Base-by-base conservation (phyloP, 148 eudicot species). In the Heliamphora exappendiculata region DNA sequence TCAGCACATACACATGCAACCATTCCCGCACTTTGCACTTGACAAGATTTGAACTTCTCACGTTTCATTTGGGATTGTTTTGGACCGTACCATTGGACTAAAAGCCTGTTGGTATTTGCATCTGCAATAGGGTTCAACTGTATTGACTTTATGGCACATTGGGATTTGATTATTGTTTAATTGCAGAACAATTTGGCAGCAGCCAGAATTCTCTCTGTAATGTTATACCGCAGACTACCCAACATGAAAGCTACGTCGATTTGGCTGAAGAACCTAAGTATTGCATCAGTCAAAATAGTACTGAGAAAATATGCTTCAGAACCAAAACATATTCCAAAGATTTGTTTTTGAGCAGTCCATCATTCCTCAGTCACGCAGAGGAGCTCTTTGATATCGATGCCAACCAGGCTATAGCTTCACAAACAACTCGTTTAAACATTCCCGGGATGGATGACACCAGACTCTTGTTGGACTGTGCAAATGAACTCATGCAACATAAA, bases 401-500 rank as follows among this genome's bases (percentile, higher is more conserved):
- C 36, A 70, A 76, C 72, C 67, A 78, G 29, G 63, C 69, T 20
- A 50, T 24, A 63, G 70, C 55, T 36, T 60, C 74, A 45, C 22
- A 63, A 6, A 29, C 70, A 72, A 45, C n/a, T 22, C 60, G 29
- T 58, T 67, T 60, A 13, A 29, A 47, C 71, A 84, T 71, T 66
- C 9, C 50, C 14, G 87, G 72, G 54, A 33, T 55, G 2, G 77
- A 67, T 17, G 82, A 77, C 62, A 36, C 76, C 20, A 78, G 75
- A 69, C 71, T 91, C 65, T 72, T 88, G 60, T 69, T 87, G 54
- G 98, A 91, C 68, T 86, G 84, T 76, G 93, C 93, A 41, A 82
- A 75, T 49, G 96, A 93, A 73, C 78, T 91, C 64, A 53, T 89
- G 79, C 78, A 85, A 63, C 82, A 47, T 22, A 84, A 77, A 78